These are phyloP conservation scores for Aspergillus unguis DNA, from an alignment of 2,329 filamentous ascomycete genomes.

Conservation along the genomic window DNA sequence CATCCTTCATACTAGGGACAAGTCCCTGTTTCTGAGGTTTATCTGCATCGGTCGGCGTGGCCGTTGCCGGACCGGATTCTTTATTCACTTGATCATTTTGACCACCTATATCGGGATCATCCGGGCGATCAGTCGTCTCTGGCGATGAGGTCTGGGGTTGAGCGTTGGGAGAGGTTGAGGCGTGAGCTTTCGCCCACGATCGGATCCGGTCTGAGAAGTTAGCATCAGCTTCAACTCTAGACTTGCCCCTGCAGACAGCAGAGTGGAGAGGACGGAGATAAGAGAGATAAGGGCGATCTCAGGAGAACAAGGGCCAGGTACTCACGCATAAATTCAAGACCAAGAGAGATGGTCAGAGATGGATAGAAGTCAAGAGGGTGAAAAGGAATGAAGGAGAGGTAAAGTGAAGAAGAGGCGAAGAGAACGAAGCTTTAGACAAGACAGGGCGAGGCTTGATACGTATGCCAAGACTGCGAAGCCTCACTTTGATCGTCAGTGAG, in stretches of 20 bases:
- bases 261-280: not conserved
- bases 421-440: conserved; percentile 18
- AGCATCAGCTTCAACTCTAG: not conserved
- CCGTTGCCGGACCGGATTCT: conserved; percentile 18
- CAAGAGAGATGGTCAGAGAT: conserved; percentile 12
- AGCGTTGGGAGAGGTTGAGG: conserved; percentile 23
- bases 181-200: conserved; percentile 43
- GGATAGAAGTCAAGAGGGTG: not conserved
- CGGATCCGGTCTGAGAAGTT: conserved; percentile 32
- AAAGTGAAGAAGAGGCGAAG: conserved; percentile 10
- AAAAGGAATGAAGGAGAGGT: not conserved
- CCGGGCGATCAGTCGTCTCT: conserved; percentile 3
- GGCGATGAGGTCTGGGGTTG: conserved; percentile 2
- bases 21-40: conserved; percentile 22
- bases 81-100: conserved; percentile 32
- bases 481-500: not conserved
- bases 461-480: not conserved
- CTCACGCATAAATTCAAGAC: conserved; percentile 38
- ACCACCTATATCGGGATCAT: conserved; percentile 9
- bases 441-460: not conserved
- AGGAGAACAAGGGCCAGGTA: conserved; percentile 7
- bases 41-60: conserved; percentile 18
- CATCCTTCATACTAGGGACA: conserved; percentile 30
- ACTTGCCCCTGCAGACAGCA: not conserved
- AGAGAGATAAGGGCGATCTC: conserved; percentile 6